Conservation (phyloP, 2,329 filamentous ascomycete genomes). For the Orbilia ellipsospora region DNA sequence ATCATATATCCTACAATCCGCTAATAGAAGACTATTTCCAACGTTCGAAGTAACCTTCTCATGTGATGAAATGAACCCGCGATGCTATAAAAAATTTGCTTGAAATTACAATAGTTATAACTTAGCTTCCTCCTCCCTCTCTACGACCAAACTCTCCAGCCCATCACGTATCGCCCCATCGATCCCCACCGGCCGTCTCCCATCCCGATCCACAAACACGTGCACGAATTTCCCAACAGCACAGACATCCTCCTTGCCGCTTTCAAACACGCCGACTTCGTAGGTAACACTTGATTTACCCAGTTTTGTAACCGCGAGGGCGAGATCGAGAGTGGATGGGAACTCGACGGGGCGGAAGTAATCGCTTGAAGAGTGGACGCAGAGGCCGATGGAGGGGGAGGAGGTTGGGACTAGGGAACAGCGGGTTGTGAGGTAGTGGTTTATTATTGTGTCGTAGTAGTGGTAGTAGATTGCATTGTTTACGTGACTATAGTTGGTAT, state of each 20-base stretch:
- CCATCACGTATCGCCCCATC: constrained; percentile 24
- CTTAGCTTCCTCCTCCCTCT: constrained; percentile 31
- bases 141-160: constrained; percentile 38
- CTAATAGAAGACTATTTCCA: constrained; percentile 55
- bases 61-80: background rate
- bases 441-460: constrained; percentile 89
- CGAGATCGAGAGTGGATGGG: constrained; percentile 83
- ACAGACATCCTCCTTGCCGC: constrained; percentile 77
- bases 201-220: constrained; percentile 83
- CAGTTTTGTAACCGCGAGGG: constrained; percentile 82
- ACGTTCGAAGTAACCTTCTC: constrained; percentile 33
- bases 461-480: constrained; percentile 91
- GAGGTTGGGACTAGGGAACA: constrained; percentile 76
- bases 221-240: constrained; percentile 88
- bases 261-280: constrained; percentile 86
- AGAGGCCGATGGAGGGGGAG: constrained; percentile 80
- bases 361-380: constrained; percentile 85
- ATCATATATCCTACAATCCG: constrained; percentile 31
- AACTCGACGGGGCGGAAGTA: constrained; percentile 86
- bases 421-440: constrained; percentile 83
- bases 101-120: constrained; percentile 17
- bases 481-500: constrained; percentile 71
- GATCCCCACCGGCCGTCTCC: constrained; percentile 71
- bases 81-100: constrained; percentile 12
- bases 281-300: constrained; percentile 89